Evolutionary conservation across 495 filamentous ascomycete species (phyloP), one percentile per base, ranked within the genome.

Genomic region (Xylaria venustula): DNA sequence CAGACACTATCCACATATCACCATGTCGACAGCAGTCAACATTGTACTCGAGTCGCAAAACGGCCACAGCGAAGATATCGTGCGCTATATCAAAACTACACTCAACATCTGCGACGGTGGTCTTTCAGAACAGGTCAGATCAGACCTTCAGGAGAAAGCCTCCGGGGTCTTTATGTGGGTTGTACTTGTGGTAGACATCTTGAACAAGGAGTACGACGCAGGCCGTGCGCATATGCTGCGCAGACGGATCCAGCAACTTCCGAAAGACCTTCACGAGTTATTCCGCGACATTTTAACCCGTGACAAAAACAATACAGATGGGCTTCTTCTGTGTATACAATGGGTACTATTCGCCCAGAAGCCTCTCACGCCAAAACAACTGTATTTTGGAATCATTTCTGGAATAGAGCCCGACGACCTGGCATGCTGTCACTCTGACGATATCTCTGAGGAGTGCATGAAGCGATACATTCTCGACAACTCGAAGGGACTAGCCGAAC

Each of bases 131-230:
- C 74, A 56, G 25, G 70, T 67, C 60, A 50, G 61, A 47, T 20
- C 26, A 2, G 57, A 75, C 20, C 47, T 83, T 28, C 71, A 75
- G 14, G 36, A 60, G 0, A 82, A 78, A 61, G 66, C 79, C 32
- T 62, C 69, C 5, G 77, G 80, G 0, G 61, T 82, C 9, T 84
- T 84, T 36, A 74, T 82, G 64, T 83, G 79, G 80, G 73, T 78
- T 14, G 71, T 77, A 1, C 60, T 80, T 1, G 77, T 82, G 20
- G 72, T 78, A 9, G 68, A 73, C 2, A 80, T 81, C 15, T 62
- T 83, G 11, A 80, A 78, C 54, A 70, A 64, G 20, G 76, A 79
- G 52, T 65, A 71, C 54, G 63, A 60, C 26, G 23, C 65, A 0
- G 75, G 71, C 42, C 66, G 60, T 11, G 54, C 71, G 14, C 28